Base-by-base conservation (phyloP, 202 grass and related monocot species). In the Miscanthus sacchariflorus region DNA sequence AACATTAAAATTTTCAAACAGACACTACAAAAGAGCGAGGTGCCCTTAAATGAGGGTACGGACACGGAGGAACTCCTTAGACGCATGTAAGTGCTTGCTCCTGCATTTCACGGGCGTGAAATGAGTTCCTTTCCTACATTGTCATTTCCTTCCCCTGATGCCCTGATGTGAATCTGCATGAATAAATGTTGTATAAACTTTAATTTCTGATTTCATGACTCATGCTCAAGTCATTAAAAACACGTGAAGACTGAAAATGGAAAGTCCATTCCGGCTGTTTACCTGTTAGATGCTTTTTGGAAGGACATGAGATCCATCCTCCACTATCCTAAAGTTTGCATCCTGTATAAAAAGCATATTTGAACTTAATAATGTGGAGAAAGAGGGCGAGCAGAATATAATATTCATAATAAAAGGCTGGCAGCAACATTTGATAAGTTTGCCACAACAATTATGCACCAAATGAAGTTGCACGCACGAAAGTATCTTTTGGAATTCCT, bases 271-370 rank as follows among this genome's bases (percentile, higher is more conserved):
- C 39, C n/a, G 39, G 30, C 21, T 21, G 19, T 45, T 77, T 39
- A 52, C 64, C 83, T 58, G 24, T 86, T 45, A 91, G 45, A 88
- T 33, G 19, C 77, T 88, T 74, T 49, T 86, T 45, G 72, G 33
- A 38, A 91, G 86, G 50, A 39, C 44, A 80, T 89, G 68, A 67
- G 78, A 79, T 73, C 72, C 90, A 86, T 89, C 78, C 44, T 86
- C 45, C 27, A 65, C 36, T 74, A 38, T 83, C 78, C 19, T 67
- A 35, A 88, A 68, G 25, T 70, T 56, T 3, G 61, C 72, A 72
- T 82, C 86, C 82, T 91, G 90, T 71, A 33, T 52, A 63, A 84
- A 72, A 77, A 72, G 12, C 52, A 43, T 19, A 63, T 9, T 19
- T 50, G 69, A 85, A 14, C n/a, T 23, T 36, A 21, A 64, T 70